A percentile compares a stretch with the other conserved stretches of the same genome.
These are phyloP conservation scores for Lepidium didymum DNA, from an alignment of 345 rosid species.

Conservation along the genomic window DNA sequence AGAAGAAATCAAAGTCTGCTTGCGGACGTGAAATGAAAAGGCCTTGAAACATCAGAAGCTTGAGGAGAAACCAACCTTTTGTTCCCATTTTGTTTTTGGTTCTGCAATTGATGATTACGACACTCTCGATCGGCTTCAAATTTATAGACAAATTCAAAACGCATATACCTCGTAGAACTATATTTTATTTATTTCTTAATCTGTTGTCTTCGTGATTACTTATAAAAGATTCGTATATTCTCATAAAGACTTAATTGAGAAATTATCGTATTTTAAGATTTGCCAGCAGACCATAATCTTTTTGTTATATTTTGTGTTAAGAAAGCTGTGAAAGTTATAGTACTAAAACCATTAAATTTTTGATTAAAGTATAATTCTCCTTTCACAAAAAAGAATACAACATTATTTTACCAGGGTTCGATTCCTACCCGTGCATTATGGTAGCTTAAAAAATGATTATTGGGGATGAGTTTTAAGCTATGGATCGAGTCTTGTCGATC, in stretches of 20 bases:
- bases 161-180: neutral
- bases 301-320: no score
- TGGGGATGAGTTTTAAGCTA: no score
- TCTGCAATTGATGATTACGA: neutral
- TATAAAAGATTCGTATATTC: neutral
- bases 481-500: no score
- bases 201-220: neutral
- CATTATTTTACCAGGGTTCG: no score
- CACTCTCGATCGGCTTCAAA: neutral
- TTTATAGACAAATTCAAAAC: conserved; percentile 10
- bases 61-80: conserved; percentile 13
- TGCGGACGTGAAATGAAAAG: conserved; percentile 36
- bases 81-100: neutral
- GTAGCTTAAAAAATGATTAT: no score
- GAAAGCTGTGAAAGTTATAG: no score
- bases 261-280: no score
- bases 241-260: neutral
- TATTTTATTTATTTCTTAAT: neutral
- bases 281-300: no score
- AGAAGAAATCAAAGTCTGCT: conserved; percentile 79
- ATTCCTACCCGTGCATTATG: no score
- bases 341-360: no score
- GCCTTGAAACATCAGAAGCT: conserved; percentile 35
- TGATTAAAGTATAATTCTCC: no score
- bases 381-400: no score